Base-by-base conservation (phyloP, 768 basidiomycete genomes). In the Lentinula raphanica region DNA sequence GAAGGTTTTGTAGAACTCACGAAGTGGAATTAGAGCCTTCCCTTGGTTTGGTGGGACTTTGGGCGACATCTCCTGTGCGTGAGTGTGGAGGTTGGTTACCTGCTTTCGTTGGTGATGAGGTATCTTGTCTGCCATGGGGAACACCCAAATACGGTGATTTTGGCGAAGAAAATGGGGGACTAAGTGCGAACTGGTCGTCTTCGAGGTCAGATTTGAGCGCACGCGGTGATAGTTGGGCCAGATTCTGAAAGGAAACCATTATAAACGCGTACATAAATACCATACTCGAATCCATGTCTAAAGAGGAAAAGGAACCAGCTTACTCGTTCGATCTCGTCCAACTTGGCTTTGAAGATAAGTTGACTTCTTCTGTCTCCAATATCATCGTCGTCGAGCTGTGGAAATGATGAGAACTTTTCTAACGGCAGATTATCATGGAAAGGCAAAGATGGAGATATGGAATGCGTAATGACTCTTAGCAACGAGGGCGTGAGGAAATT, bases 301-400 rank as follows among this genome's bases (percentile, higher is more conserved):
- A 38, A 27, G 23, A 29, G 11, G 27, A 7, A 50, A 4, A 39
- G 19, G 62, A 40, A 64, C 64, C 6, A 60, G 76, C 63, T 29
- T 48, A 79, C 89, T 77, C 79, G 80, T 67, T 93, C 90, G 48
- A 93, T 87, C 69, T 88, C 87, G 66, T 93, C 91, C 23, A 93
- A 72, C 67, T 87, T 81, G 17, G 85, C 84, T 63, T 78, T 84
- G 84, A 92, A 83, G 42, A 87, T 71, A 62, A 84, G 79, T 63
- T 92, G 90, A 67, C 89, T 92, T 65, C 80, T 81, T 40, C 89
- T 79, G 70, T 90, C 90, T 65, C 90, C 77, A 44, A 87, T 86
- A 19, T 90, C 90, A 62, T 83, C 74, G 45, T 83, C 80, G 59
- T 89, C 86, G 63, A 80, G 86, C 87, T 90, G 63, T 44, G 3